These are phyloP conservation scores for Aurantiochytrium sp. DNA, from an alignment of 108 stramenopile species.

Conservation along the genomic window DNA sequence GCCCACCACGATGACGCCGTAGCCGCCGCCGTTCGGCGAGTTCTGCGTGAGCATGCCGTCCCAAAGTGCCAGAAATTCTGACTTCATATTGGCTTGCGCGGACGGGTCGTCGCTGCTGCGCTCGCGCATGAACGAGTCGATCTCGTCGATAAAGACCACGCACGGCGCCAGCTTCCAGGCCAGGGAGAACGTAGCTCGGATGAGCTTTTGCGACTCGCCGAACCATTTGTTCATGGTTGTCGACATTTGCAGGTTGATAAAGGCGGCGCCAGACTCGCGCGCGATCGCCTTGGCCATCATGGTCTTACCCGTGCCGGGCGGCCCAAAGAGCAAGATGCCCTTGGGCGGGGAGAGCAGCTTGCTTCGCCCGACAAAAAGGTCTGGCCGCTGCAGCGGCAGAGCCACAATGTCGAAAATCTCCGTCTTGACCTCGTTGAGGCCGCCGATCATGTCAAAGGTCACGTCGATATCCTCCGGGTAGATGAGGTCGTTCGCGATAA, in stretches of 20 bases:
- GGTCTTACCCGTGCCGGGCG: constrained; percentile 83
- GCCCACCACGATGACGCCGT: constrained; percentile 78
- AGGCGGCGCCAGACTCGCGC: constrained; percentile 84
- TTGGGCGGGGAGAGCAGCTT: constrained; percentile 69
- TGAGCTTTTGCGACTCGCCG: constrained; percentile 89
- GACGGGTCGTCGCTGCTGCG: constrained; percentile 63
- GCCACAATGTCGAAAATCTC: constrained; percentile 86
- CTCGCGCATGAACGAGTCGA: constrained; percentile 81
- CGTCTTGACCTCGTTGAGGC: constrained; percentile 18
- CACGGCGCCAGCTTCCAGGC: constrained; percentile 84
- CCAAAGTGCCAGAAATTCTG: constrained; percentile 92
- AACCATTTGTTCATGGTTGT: constrained; percentile 93
- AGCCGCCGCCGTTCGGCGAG: constrained; percentile 12
- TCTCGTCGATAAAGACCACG: constrained; percentile 94
- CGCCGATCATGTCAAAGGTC: constrained; percentile 32
- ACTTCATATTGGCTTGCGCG: constrained; percentile 73
- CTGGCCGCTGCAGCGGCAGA: constrained; percentile 79
- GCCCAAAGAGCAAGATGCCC: constrained; percentile 90
- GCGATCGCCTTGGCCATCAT: constrained; percentile 96
- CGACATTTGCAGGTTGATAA: constrained; percentile 81
- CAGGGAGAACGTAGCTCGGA: constrained; percentile 81
- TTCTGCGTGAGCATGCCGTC: constrained; percentile 73
- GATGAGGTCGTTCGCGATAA: not conserved
- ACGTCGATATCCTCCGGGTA: constrained; percentile 31
- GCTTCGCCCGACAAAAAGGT: constrained; percentile 60